Evolutionary conservation across 2,329 filamentous ascomycete species (phyloP).

Genomic region (Aspergillus novofumigatus): DNA sequence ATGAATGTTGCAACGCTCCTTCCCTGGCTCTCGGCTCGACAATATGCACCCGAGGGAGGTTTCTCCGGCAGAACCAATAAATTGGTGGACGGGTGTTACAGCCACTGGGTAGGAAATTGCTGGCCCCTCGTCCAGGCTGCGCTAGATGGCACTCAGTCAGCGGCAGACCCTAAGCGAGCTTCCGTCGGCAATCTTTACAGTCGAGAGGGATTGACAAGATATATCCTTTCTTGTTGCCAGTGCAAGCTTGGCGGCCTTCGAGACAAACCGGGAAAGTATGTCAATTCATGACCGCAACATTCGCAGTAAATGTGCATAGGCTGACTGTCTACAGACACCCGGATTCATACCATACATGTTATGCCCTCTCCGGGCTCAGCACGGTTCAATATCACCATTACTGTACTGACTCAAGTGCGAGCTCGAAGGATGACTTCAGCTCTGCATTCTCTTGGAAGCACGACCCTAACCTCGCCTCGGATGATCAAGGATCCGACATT

Average conservation of each 20-base stretch:
- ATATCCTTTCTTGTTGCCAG: slow-evolving; percentile 87
- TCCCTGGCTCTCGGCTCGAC: slow-evolving; percentile 83
- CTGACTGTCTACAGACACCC: slow-evolving; percentile 53
- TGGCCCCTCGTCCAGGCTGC: slow-evolving; percentile 87
- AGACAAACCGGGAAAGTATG: slow-evolving; percentile 89
- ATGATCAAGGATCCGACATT: slow-evolving; percentile 47
- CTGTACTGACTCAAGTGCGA: slow-evolving; percentile 37
- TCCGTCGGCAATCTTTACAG: slow-evolving; percentile 57
- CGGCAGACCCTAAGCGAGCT: slow-evolving; percentile 17
- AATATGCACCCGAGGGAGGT: slow-evolving; percentile 87
- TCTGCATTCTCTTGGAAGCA: slow-evolving; percentile 38
- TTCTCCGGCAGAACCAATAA: slow-evolving; percentile 96
- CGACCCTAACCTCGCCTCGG: slow-evolving; percentile 40
- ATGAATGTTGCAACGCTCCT: slow-evolving; percentile 73
- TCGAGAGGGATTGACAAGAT: slow-evolving; percentile 78
- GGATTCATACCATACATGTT: slow-evolving; percentile 91
- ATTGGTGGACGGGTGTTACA: slow-evolving; percentile 96
- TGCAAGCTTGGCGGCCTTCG: slow-evolving; percentile 73
- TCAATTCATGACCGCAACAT: slow-evolving; percentile 18
- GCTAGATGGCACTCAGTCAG: slow-evolving; percentile 51
- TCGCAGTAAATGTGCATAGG: background rate
- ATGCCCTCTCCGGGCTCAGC: slow-evolving; percentile 81
- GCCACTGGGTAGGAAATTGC: slow-evolving; percentile 93
- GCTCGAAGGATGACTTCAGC: slow-evolving; percentile 27
- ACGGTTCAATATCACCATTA: slow-evolving; percentile 66